Percentiles rank a stretch among this genome's conserved stretches.
These are phyloP conservation scores for Zancudomyces culisetae DNA, from an alignment of 371 early-diverging fungal species.

Conservation along the genomic window DNA sequence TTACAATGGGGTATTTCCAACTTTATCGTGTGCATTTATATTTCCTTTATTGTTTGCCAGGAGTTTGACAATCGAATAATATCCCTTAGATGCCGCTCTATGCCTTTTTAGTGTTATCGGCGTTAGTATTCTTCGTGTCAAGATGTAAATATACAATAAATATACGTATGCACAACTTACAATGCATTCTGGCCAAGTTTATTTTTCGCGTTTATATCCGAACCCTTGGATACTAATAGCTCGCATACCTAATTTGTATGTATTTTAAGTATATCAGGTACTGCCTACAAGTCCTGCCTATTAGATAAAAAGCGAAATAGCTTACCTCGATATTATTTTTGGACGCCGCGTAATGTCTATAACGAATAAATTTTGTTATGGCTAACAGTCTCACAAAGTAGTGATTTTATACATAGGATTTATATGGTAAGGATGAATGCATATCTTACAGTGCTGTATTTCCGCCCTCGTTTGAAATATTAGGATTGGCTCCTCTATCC, in stretches of 20 bases:
- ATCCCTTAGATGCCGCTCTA: not conserved
- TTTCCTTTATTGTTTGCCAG: not conserved
- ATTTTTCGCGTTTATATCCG: not conserved
- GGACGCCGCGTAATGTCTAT: not conserved
- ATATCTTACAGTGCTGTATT: not conserved
- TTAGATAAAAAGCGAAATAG: not conserved
- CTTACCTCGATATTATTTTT: not conserved
- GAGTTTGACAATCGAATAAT: not conserved
- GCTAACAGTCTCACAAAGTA: too few relatives aligned
- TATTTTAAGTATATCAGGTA: not conserved
- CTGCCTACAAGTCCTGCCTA: not conserved
- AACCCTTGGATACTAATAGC: not conserved
- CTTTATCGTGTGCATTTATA: not conserved
- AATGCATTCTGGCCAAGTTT: not conserved
- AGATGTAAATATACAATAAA: too few relatives aligned
- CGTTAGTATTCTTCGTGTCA: too few relatives aligned
- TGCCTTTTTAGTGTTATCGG: too few relatives aligned
- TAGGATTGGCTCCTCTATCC: not conserved
- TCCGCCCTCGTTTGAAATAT: not conserved
- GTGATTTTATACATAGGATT: too few relatives aligned
- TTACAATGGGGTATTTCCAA: constrained; percentile 1
- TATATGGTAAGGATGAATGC: not conserved
- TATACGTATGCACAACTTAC: not conserved
- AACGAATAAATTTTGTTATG: not conserved
- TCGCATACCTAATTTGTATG: not conserved